Percentiles rank a stretch among this genome's conserved stretches.
These are phyloP conservation scores for Trichoderma virens DNA, from an alignment of 495 filamentous ascomycete species.

Conservation along the genomic window DNA sequence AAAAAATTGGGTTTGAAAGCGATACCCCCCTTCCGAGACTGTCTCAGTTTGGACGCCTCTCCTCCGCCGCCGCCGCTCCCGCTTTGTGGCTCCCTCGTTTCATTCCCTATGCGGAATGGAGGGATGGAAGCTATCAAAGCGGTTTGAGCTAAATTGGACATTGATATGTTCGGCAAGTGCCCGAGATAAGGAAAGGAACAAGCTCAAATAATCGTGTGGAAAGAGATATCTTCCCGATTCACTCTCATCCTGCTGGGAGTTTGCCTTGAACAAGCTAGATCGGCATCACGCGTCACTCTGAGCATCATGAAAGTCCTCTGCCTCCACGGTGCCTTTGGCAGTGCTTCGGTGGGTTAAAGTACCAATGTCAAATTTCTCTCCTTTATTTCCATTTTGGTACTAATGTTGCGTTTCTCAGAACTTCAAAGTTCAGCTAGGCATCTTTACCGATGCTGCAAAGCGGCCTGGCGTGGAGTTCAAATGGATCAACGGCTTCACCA, in stretches of 20 bases:
- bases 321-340: conserved; percentile 42
- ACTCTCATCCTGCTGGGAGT: not conserved
- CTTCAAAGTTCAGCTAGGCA: conserved; percentile 46
- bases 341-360: conserved; percentile 37
- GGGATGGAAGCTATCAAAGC: not conserved
- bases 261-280: not conserved
- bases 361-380: not conserved
- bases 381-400: conserved; percentile 18
- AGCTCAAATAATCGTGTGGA: too few species aligned
- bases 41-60: not conserved
- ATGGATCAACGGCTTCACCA: conserved; percentile 40
- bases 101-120: not conserved
- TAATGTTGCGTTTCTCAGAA: conserved; percentile 25
- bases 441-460: conserved; percentile 21
- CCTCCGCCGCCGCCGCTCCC: not conserved
- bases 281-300: not conserved
- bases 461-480: conserved; percentile 40
- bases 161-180: too few species aligned
- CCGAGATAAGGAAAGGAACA: too few species aligned
- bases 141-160: too few species aligned
- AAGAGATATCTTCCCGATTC: not conserved
- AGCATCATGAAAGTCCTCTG: conserved; percentile 33
- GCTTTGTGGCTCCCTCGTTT: not conserved
- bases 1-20: not conserved
- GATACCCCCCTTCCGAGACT: not conserved